Evolutionary conservation across 495 filamentous ascomycete species (phyloP).

Genomic region (Staphylotrichum tortipilum): DNA sequence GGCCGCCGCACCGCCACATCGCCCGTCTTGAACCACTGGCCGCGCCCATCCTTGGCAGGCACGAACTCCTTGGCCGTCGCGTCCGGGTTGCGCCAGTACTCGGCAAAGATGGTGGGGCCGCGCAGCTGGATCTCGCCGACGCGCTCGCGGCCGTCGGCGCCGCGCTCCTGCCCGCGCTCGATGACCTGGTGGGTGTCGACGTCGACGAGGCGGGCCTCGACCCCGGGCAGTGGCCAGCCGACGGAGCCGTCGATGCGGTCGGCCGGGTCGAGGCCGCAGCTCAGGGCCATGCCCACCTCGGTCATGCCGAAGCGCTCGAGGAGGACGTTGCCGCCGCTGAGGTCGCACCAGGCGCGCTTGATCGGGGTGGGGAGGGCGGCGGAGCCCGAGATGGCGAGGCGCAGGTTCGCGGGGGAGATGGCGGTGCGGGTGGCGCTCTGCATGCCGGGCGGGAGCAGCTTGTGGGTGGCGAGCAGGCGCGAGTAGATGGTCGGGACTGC

Average conservation of each 20-base stretch:
- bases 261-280: slow-evolving; percentile 65
- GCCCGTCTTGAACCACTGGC: slow-evolving; percentile 86
- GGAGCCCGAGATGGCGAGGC: slow-evolving; percentile 90
- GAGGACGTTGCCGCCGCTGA: slow-evolving; percentile 73
- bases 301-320: slow-evolving; percentile 98
- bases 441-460: slow-evolving; percentile 44
- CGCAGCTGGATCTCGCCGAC: slow-evolving; percentile 89
- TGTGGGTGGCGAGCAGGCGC: slow-evolving; percentile 59
- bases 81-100: slow-evolving; percentile 80
- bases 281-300: slow-evolving; percentile 94
- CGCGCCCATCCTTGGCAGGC: slow-evolving; percentile 40
- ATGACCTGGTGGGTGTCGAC: slow-evolving; percentile 66
- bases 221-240: slow-evolving; percentile 83
- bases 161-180: slow-evolving; percentile 41
- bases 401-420: slow-evolving; percentile 59
- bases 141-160: slow-evolving; percentile 34
- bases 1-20: slow-evolving; percentile 69
- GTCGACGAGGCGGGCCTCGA: slow-evolving; percentile 80
- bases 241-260: slow-evolving; percentile 85
- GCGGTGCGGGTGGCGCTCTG: slow-evolving; percentile 58
- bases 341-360: slow-evolving; percentile 71
- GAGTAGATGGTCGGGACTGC: slow-evolving; percentile 93
- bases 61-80: slow-evolving; percentile 77
- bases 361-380: slow-evolving; percentile 85
- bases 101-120: slow-evolving; percentile 74